Evolutionary conservation across 2,329 filamentous ascomycete species (phyloP), one percentile per base, ranked within the genome.

Genomic region (Colletotrichum chrysophilum): DNA sequence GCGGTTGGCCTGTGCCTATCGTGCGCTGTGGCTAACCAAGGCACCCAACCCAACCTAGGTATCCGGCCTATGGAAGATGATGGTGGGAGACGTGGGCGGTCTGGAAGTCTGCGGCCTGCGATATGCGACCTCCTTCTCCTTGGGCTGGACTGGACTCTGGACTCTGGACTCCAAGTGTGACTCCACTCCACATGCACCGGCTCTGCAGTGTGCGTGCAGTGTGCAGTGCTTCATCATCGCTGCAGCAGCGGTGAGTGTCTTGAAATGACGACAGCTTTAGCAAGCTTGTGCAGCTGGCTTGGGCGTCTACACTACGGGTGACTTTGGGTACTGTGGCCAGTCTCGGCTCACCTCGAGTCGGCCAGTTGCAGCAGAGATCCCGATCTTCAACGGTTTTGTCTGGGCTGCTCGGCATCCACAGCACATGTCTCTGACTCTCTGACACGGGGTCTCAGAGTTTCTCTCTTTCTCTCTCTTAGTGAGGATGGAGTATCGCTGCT

Each of bases 261-360:
- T 30, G 26, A 56, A 69, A 76, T 76, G 74, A 76, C 74, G 74
- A 69, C 74, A 76, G 68, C 58, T 52, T 43, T 12, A 21, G 12
- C 43, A 52, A 52, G 43, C 43, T 52, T 52, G 43, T 52, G 43
- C 43, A 52, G 34, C 70, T 62, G 34, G 67, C 67, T 60, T 43
- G 32, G 52, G 66, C 66, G 24, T 36, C 60, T 61, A 43, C 24
- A 61, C 52, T 34, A 16, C 7, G n/a, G 16, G 28, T 16, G 58
- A 21, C 28, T 32, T 62, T 52, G 43, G 43, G 43, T 21, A 62
- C 58, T 12, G 13, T 62, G 28, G 34, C 34, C 61, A 43, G 62
- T 68, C 66, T 60, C 52, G 66, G 34, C 66, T 56, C 52, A 58
- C 28, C 34, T 65, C 61, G 34, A 26, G n/a, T 62, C 58, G 58